phyloP scores from a whole-genome alignment of 192 early-diverging fungal species.

The Irineochytrium annulatum region DNA sequence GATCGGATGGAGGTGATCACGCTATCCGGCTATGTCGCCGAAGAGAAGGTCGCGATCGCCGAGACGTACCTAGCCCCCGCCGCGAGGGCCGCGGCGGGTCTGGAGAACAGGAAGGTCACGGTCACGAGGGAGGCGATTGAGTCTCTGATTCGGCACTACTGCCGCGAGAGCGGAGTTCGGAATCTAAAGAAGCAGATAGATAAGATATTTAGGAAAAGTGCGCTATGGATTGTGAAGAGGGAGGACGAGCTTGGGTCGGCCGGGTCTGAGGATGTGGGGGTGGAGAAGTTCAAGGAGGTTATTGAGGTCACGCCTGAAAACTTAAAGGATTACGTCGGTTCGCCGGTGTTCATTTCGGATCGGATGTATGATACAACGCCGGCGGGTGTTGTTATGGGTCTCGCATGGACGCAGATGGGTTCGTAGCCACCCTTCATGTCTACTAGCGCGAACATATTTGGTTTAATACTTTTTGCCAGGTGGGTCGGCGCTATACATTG shows the following conservation, averaged over 20 bases:
- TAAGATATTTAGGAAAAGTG: slow-evolving; percentile 97
- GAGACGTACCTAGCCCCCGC: slow-evolving; percentile 83
- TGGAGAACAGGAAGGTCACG: slow-evolving; percentile 45
- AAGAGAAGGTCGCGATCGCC: slow-evolving; percentile 86
- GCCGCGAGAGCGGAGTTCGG: slow-evolving; percentile 95
- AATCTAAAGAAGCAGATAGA: slow-evolving; percentile 99
- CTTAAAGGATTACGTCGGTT: slow-evolving; percentile 91
- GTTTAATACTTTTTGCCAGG: slow-evolving; percentile 31
- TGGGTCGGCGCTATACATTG: slow-evolving; percentile 91
- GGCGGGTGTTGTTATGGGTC: slow-evolving; percentile 94
- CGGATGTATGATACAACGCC: slow-evolving; percentile 88
- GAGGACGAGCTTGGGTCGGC: slow-evolving; percentile 31
- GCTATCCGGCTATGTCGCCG: slow-evolving; percentile 69
- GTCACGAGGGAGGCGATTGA: slow-evolving; percentile 71
- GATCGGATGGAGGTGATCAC: slow-evolving; percentile 99
- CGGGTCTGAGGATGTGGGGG: slow-evolving; percentile 14
- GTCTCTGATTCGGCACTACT: slow-evolving; percentile 82
- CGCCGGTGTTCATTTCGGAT: slow-evolving; percentile 81
- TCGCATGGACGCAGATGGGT: slow-evolving; percentile 98
- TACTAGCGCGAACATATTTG: background rate
- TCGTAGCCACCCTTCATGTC: slow-evolving; percentile 13
- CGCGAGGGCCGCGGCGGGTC: slow-evolving; percentile 75
- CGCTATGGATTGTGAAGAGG: slow-evolving; percentile 75
- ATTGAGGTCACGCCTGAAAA: slow-evolving; percentile 41
- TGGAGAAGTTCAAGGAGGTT: slow-evolving; percentile 6